phyloP scores from a whole-genome alignment of 305 asterid genomes.

The Fraxinus nigra region DNA sequence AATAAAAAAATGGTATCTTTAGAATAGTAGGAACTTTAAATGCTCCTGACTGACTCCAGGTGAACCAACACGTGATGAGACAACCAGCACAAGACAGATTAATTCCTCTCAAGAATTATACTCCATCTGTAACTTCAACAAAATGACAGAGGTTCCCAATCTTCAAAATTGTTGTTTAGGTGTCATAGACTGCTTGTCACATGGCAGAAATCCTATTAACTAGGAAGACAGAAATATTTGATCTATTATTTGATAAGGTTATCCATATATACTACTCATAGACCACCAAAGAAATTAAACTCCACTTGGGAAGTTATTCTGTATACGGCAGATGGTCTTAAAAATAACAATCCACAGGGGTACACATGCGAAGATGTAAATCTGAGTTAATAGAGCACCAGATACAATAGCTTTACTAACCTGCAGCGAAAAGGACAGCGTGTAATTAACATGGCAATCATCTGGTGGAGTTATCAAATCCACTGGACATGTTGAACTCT shows the following conservation, averaged over 20 bases:
- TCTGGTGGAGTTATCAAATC: slow-evolving; percentile 94
- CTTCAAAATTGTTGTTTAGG: neutral
- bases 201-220: neutral
- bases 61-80: slow-evolving; percentile 13
- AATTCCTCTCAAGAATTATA: slow-evolving; percentile 11
- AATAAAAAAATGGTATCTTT: neutral
- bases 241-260: neutral
- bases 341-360: neutral
- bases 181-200: neutral
- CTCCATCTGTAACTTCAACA: slow-evolving; percentile 1
- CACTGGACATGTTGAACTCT: slow-evolving; percentile 73
- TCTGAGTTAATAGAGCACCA: slow-evolving; percentile 16
- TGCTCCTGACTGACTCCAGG: neutral
- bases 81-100: neutral
- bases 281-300: neutral
- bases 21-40: neutral
- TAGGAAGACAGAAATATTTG: neutral
- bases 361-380: neutral
- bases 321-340: neutral
- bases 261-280: neutral
- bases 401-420: slow-evolving; percentile 44
- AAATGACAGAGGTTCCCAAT: neutral
- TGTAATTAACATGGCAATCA: slow-evolving; percentile 96
- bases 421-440: slow-evolving; percentile 86
- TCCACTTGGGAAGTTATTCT: slow-evolving; percentile 7